A percentile compares a stretch with the other conserved stretches of the same genome.
Evolutionary conservation across 2,329 filamentous ascomycete genomes (phyloP).

Genomic region (Davidsoniella eucalypti): DNA sequence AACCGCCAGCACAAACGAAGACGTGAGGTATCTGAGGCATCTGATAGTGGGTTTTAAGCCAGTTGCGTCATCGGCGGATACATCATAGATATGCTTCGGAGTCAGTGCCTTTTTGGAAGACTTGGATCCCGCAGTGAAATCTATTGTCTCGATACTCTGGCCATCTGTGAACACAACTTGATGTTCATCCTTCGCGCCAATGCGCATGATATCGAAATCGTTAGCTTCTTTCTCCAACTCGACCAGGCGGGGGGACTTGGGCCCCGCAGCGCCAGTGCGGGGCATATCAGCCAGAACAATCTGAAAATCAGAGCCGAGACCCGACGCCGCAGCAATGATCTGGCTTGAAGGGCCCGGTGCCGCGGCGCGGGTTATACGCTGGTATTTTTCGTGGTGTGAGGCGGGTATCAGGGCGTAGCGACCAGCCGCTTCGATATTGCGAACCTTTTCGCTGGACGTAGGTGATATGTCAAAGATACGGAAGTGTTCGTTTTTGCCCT

Average conservation of each 20-base stretch:
- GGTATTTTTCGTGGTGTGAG: conserved; percentile 36
- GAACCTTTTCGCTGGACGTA: conserved; percentile 16
- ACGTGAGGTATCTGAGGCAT: conserved; percentile 40
- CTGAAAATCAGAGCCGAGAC: conserved; percentile 58
- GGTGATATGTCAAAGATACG: conserved; percentile 49
- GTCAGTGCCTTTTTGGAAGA: conserved; percentile 14
- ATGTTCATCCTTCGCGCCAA: conserved; percentile 45
- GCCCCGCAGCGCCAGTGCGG: conserved; percentile 27
- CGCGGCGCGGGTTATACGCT: conserved; percentile 40
- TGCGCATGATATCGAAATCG: conserved; percentile 50
- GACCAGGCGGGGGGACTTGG: conserved; percentile 32
- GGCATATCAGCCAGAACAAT: conserved; percentile 63
- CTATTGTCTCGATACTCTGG: conserved; percentile 53
- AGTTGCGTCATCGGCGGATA: conserved; percentile 30
- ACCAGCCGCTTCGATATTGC: conserved; percentile 28
- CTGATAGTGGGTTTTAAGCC: conserved; percentile 35
- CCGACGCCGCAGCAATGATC: conserved; percentile 64
- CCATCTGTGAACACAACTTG: conserved; percentile 66
- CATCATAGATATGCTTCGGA: conserved; percentile 37
- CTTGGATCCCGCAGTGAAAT: conserved; percentile 31
- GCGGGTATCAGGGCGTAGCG: conserved; percentile 36
- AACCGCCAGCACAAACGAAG: conserved; percentile 39
- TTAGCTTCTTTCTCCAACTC: conserved; percentile 39
- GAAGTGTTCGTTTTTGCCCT: conserved; percentile 71
- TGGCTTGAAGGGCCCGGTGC: conserved; percentile 37